phyloP scores from a whole-genome alignment of 768 basidiomycete genomes.

The Glaciozyma martinii region DNA sequence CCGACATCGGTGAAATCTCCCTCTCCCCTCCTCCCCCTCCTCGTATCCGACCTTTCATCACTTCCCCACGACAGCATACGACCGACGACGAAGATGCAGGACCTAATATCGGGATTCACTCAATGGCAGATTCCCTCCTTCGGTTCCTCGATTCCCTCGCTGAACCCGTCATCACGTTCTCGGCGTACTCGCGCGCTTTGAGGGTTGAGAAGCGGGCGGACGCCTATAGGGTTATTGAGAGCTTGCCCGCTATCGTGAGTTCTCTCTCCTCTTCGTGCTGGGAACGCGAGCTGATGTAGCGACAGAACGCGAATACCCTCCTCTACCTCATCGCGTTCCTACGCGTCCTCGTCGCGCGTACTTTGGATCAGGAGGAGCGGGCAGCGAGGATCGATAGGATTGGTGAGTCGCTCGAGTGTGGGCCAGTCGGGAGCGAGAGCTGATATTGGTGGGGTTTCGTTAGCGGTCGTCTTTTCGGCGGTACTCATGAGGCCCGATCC shows the following conservation, averaged over 20 bases:
- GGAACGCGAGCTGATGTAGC: neutral
- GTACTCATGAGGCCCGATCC: slow-evolving; percentile 14
- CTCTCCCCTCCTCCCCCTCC: slow-evolving; percentile 1
- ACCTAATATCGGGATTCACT: slow-evolving; percentile 1
- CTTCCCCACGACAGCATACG: neutral
- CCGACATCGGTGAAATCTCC: slow-evolving; percentile 22
- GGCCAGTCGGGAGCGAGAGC: accelerated
- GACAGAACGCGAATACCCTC: slow-evolving; percentile 41
- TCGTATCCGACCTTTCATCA: neutral
- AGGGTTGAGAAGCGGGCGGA: slow-evolving; percentile 15
- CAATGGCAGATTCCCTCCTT: slow-evolving; percentile 2
- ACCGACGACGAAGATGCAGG: neutral
- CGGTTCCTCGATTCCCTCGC: slow-evolving; percentile 7
- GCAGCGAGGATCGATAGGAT: slow-evolving; percentile 6
- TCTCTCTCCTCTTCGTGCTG: neutral
- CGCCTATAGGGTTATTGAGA: slow-evolving; percentile 11
- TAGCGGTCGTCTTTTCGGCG: slow-evolving; percentile 22
- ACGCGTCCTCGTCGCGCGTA: slow-evolving; percentile 45
- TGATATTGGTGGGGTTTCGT: accelerated
- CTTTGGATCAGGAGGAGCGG: neutral
- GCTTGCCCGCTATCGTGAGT: slow-evolving; percentile 12
- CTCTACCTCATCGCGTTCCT: slow-evolving; percentile 81
- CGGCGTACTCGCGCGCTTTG: slow-evolving; percentile 3
- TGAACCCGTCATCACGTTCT: slow-evolving; percentile 15
- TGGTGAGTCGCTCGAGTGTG: neutral